Percentiles rank a stretch among this genome's conserved stretches.
Evolutionary conservation across 2,329 filamentous ascomycete genomes (phyloP).

Genomic region (Calonectria hongkongensis): DNA sequence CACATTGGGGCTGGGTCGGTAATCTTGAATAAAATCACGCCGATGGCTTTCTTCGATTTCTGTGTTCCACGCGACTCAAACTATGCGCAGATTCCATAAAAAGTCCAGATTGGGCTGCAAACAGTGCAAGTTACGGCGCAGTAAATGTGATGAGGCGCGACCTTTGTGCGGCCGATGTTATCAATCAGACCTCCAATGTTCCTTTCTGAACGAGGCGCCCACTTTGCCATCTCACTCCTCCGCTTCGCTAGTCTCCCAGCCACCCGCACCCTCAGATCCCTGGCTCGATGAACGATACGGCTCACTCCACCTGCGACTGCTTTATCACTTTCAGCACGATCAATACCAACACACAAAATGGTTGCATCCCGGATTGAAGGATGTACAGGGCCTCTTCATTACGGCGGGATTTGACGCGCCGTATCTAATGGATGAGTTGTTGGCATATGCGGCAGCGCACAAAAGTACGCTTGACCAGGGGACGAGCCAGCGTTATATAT

Average conservation of each 20-base stretch:
- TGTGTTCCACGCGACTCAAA: background rate
- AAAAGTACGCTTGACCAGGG: background rate
- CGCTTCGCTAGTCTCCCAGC: background rate
- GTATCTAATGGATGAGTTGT: conserved; percentile 13
- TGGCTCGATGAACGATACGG: conserved; percentile 3
- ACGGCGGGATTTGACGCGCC: background rate
- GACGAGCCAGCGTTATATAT: background rate
- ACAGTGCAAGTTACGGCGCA: conserved; percentile 13
- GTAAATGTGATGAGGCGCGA: conserved; percentile 19
- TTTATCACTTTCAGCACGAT: conserved; percentile 15
- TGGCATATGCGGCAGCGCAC: conserved; percentile 18
- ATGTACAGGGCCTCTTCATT: conserved; percentile 3
- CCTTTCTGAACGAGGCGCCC: background rate
- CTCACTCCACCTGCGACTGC: background rate
- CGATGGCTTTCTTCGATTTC: background rate
- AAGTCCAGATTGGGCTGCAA: conserved; percentile 12
- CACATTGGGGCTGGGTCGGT: background rate
- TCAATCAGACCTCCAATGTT: background rate
- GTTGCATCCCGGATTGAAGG: conserved; percentile 2
- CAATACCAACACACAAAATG: conserved; percentile 8
- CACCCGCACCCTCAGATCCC: background rate
- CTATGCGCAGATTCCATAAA: conserved; percentile 17
- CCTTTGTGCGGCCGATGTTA: conserved; percentile 3
- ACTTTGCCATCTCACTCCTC: background rate
- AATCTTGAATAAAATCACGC: background rate